Conservation (phyloP, 495 filamentous ascomycete genomes). For the Trichoderma reesei region DNA sequence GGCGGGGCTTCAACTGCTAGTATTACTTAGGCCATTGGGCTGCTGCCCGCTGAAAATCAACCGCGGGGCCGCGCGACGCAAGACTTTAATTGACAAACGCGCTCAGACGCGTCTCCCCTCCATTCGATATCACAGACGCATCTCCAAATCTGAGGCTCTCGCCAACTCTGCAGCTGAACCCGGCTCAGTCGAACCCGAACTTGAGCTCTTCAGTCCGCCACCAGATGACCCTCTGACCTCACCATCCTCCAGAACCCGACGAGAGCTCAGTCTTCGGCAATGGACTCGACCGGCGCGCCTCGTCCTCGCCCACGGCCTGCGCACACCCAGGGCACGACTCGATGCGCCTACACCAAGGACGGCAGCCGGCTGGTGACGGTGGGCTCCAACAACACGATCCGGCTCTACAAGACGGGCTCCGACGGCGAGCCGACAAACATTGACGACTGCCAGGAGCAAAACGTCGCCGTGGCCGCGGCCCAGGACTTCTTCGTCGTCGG, state of each 20-base stretch:
- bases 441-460: constrained; percentile 76
- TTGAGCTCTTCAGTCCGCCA: background rate
- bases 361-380: constrained; percentile 63
- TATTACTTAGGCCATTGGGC: background rate
- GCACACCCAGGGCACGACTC: constrained; percentile 43
- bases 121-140: too few relatives aligned
- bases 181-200: background rate
- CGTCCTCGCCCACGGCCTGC: constrained; percentile 41
- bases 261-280: constrained; percentile 15
- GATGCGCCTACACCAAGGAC: constrained; percentile 46
- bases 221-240: background rate
- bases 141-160: too few relatives aligned
- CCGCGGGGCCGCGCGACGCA: constrained; percentile 1
- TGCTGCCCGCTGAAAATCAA: background rate
- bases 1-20: background rate
- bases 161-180: too few relatives aligned
- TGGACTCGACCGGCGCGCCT: constrained; percentile 39
- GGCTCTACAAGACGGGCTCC: constrained; percentile 79
- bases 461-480: constrained; percentile 65
- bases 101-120: constrained; percentile 1
- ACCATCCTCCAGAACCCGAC: background rate
- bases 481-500: constrained; percentile 80
- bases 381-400: constrained; percentile 81
- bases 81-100: constrained; percentile 11
- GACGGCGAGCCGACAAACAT: constrained; percentile 86